A percentile compares a stretch with the other conserved stretches of the same genome.
These are phyloP conservation scores for Teratosphaeria nubilosa DNA, from an alignment of 2,329 filamentous ascomycete genomes.

Conservation along the genomic window DNA sequence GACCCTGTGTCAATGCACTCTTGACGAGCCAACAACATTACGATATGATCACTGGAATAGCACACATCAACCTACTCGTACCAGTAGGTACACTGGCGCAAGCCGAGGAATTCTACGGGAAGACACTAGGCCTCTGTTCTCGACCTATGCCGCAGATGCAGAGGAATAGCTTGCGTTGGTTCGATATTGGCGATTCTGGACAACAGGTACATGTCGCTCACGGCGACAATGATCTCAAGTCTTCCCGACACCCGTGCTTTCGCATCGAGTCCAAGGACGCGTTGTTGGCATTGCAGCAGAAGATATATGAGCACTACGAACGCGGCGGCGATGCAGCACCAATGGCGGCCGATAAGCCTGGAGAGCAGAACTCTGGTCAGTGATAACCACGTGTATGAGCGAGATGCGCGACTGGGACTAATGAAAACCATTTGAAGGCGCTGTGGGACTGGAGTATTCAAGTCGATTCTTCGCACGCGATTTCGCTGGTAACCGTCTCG, in stretches of 20 bases:
- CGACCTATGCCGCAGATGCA: conserved; percentile 45
- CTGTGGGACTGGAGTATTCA: conserved; percentile 50
- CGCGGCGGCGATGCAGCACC: conserved; percentile 43
- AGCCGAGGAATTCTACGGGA: conserved; percentile 46
- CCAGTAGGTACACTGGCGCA: conserved; percentile 42
- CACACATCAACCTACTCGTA: conserved; percentile 51
- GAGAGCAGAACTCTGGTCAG: conserved; percentile 28
- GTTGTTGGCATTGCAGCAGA: conserved; percentile 38
- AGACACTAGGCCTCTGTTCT: conserved; percentile 45
- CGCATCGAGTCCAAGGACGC: conserved; percentile 38
- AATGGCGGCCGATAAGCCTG: conserved; percentile 45
- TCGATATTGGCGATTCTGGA: conserved; percentile 45
- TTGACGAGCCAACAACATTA: no score
- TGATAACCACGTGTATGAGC: neutral
- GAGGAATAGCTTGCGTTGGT: conserved; percentile 44
- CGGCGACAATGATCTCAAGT: conserved; percentile 34
- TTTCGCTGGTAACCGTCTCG: conserved; percentile 31
- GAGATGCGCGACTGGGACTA: conserved; percentile 17
- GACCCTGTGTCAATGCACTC: no score
- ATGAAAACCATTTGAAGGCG: conserved; percentile 26
- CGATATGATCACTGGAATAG: conserved; percentile 43
- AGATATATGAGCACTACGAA: conserved; percentile 44
- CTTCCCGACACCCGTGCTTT: conserved; percentile 51
- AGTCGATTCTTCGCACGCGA: conserved; percentile 50
- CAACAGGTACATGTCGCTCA: conserved; percentile 46